Percentiles rank a stretch among this genome's conserved stretches.
Conservation (phyloP, 768 basidiomycete species). For the Psilocybe sp. region DNA sequence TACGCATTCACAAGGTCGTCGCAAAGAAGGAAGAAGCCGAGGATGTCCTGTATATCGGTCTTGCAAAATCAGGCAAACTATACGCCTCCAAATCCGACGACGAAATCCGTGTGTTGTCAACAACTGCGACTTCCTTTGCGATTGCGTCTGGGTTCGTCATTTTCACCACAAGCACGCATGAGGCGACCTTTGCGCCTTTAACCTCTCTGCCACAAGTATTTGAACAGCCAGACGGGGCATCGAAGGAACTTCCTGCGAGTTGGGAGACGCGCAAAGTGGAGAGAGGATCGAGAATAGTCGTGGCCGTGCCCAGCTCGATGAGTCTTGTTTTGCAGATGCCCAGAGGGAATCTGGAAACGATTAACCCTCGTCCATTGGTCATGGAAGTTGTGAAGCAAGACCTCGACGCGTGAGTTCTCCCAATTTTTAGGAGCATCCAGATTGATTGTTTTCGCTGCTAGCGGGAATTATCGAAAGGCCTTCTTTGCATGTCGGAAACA, state of each 20-base stretch:
- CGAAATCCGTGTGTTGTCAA: conserved; percentile 35
- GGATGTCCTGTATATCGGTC: conserved; percentile 52
- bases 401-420: conserved; percentile 59
- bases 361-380: conserved; percentile 89
- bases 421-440: background rate
- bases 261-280: conserved; percentile 84
- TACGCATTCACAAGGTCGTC: conserved; percentile 34
- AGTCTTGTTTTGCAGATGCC: conserved; percentile 96
- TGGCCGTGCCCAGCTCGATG: conserved; percentile 85
- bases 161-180: conserved; percentile 82
- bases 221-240: conserved; percentile 21
- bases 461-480: conserved; percentile 79
- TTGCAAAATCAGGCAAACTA: conserved; percentile 64
- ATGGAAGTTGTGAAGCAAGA: conserved; percentile 80
- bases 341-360: conserved; percentile 92
- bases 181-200: conserved; percentile 71
- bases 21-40: conserved; percentile 11
- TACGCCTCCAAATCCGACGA: conserved; percentile 39
- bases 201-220: conserved; percentile 23
- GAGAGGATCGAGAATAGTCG: conserved; percentile 86
- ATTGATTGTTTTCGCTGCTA: conserved; percentile 24
- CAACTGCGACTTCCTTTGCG: conserved; percentile 70
- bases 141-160: conserved; percentile 75
- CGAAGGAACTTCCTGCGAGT: conserved; percentile 24
- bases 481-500: conserved; percentile 92